These are phyloP conservation scores for Xylaria palmicola DNA, from an alignment of 495 filamentous ascomycete genomes.

Conservation along the genomic window DNA sequence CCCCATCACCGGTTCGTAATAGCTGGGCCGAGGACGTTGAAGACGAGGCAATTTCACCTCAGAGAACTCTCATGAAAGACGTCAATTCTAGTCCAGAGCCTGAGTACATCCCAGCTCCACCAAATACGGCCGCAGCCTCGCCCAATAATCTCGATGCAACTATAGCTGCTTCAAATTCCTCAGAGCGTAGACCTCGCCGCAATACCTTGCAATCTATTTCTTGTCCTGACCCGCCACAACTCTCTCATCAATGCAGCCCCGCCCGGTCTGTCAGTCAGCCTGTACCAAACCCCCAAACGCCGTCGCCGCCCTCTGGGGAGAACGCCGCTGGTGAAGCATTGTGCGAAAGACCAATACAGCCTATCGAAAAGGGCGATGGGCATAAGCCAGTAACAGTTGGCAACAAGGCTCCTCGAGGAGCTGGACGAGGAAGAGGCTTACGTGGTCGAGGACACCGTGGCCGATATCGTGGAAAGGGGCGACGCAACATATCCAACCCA, in stretches of 20 bases:
- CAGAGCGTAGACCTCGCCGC: conserved; percentile 26
- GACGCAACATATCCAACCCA: conserved; percentile 20
- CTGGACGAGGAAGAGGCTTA: conserved; percentile 21
- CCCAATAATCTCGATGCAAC: conserved; percentile 14
- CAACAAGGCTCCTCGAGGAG: conserved; percentile 10
- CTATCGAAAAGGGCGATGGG: not conserved
- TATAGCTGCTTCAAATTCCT: conserved; percentile 4
- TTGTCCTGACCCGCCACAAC: conserved; percentile 23
- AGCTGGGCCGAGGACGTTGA: conserved; percentile 35
- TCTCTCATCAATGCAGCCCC: conserved; percentile 24
- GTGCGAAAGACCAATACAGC: not conserved
- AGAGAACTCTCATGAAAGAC: not conserved
- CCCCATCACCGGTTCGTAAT: conserved; percentile 21
- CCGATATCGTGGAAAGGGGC: conserved; percentile 26
- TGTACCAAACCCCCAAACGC: conserved; percentile 20
- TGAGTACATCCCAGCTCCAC: conserved; percentile 4
- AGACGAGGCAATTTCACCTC: conserved; percentile 17
- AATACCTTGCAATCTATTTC: conserved; percentile 32
- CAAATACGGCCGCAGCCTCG: conserved; percentile 17
- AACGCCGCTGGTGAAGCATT: not conserved
- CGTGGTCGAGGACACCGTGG: conserved; percentile 27
- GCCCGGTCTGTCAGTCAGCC: conserved; percentile 31
- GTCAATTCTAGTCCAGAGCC: conserved; percentile 18
- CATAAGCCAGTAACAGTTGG: conserved; percentile 1
- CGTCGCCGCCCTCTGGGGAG: not conserved